A percentile compares a stretch with the other conserved stretches of the same genome.
phyloP scores from a whole-genome alignment of 1,139 yeast species.

The Kurtzmaniella natalensis region DNA sequence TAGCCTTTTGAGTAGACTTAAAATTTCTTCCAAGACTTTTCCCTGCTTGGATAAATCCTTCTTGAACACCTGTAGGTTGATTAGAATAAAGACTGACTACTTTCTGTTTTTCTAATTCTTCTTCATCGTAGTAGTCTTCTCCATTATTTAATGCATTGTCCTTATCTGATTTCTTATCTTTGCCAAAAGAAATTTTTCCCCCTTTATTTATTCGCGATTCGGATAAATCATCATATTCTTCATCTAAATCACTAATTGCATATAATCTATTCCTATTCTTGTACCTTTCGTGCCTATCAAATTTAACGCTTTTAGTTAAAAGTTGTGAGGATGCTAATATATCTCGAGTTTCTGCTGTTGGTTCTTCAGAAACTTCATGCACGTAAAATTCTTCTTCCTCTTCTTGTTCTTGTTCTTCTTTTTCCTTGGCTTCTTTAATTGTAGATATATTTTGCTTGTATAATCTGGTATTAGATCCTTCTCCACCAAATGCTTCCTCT shows the following conservation, averaged over 20 bases:
- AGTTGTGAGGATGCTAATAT: conserved; percentile 23
- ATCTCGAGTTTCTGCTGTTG: conserved; percentile 8
- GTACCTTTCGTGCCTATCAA: conserved; percentile 17
- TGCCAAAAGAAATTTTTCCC: conserved; percentile 2
- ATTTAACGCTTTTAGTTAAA: conserved; percentile 13
- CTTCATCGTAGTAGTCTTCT: conserved; percentile 17
- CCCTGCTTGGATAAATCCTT: conserved; percentile 73
- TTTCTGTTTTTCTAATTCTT: conserved; percentile 34
- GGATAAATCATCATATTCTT: conserved; percentile 18
- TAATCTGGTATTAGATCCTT: conserved; percentile 46
- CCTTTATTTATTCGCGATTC: conserved; percentile 7
- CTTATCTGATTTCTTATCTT: too few relatives aligned
- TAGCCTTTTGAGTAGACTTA: conserved; percentile 59
- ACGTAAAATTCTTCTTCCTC: conserved; percentile 5
- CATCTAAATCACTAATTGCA: conserved; percentile 19
- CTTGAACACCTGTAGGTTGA: conserved; percentile 68
- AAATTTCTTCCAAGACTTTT: conserved; percentile 67
- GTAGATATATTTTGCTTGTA: conserved; percentile 7
- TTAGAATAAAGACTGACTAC: conserved; percentile 76
- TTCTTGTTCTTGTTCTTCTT: not conserved
- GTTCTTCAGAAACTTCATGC: conserved; percentile 4
- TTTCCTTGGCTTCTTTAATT: conserved; percentile 2
- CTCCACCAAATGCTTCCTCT: conserved; percentile 71
- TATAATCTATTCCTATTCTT: conserved; percentile 21
- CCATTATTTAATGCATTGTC: conserved; percentile 16